A percentile compares a stretch with the other conserved stretches of the same genome.
Conservation (phyloP, 768 basidiomycete genomes). For the Ramaria sp. region DNA sequence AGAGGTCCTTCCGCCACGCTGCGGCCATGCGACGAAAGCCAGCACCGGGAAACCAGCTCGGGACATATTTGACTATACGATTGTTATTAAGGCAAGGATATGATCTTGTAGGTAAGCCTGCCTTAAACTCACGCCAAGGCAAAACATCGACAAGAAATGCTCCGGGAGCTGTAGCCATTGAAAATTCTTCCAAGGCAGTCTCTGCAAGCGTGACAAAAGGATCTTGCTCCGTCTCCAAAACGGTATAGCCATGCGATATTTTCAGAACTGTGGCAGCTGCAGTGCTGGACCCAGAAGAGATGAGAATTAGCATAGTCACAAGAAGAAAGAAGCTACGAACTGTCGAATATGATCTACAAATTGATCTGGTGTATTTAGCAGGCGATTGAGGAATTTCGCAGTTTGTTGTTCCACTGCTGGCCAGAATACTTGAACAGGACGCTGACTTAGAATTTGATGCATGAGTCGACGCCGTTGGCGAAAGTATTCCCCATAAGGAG, state of each 20-base stretch:
- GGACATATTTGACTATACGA: conserved; percentile 32
- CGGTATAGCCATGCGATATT: neutral
- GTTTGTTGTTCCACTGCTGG: conserved; percentile 49
- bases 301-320: neutral
- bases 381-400: conserved; percentile 41
- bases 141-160: conserved; percentile 4
- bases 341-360: conserved; percentile 23
- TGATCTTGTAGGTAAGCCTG: neutral
- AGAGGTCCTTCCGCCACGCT: conserved; percentile 28
- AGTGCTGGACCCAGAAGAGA: neutral
- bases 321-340: conserved; percentile 14
- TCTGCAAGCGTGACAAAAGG: conserved; percentile 6
- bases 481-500: conserved; percentile 49
- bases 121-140: neutral
- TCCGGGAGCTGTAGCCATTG: neutral
- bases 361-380: conserved; percentile 29
- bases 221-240: neutral
- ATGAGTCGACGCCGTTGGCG: conserved; percentile 59
- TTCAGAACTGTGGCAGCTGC: neutral
- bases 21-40: conserved; percentile 53
- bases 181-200: neutral
- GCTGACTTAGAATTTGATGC: conserved; percentile 48
- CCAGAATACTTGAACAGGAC: conserved; percentile 43
- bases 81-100: neutral
- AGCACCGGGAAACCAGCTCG: conserved; percentile 57